Conservation (phyloP, 2,329 filamentous ascomycete species). For the Pezicula radicicola region DNA sequence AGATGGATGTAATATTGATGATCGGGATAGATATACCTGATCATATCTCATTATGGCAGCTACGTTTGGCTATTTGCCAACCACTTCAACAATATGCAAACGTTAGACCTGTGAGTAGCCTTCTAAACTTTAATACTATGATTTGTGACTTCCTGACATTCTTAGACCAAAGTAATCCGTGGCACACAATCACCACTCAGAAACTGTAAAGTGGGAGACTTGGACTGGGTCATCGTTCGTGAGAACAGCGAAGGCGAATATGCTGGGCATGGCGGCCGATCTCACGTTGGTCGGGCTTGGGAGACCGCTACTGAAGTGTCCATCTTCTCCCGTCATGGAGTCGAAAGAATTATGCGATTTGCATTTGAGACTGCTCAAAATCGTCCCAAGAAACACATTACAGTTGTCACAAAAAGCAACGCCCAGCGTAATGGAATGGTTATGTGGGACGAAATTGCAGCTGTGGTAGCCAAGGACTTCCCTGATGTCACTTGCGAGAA, state of each 20-base stretch:
- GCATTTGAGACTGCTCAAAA: conserved; percentile 52
- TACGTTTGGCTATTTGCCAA: conserved; percentile 61
- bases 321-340: conserved; percentile 56
- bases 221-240: conserved; percentile 62
- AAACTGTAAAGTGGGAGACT: conserved; percentile 40
- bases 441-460: conserved; percentile 59
- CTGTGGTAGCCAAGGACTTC: conserved; percentile 49
- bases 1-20: no score
- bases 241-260: conserved; percentile 65
- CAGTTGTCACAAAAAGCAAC: conserved; percentile 63
- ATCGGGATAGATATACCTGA: conserved; percentile 49
- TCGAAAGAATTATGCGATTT: conserved; percentile 57
- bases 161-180: conserved; percentile 47
- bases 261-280: conserved; percentile 47
- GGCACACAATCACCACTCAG: conserved; percentile 52
- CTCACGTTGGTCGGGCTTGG: conserved; percentile 52
- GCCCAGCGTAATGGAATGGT: conserved; percentile 64
- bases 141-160: no score
- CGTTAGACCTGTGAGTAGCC: conserved; percentile 42
- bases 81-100: conserved; percentile 62
- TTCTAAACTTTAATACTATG: no score
- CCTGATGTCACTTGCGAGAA: conserved; percentile 57
- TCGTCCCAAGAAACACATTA: conserved; percentile 52
- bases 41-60: conserved; percentile 59
- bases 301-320: conserved; percentile 57